Evolutionary conservation across 73 alveolate species (phyloP), one percentile per base, ranked within the genome.

Genomic region (Blepharisma stoltei): DNA sequence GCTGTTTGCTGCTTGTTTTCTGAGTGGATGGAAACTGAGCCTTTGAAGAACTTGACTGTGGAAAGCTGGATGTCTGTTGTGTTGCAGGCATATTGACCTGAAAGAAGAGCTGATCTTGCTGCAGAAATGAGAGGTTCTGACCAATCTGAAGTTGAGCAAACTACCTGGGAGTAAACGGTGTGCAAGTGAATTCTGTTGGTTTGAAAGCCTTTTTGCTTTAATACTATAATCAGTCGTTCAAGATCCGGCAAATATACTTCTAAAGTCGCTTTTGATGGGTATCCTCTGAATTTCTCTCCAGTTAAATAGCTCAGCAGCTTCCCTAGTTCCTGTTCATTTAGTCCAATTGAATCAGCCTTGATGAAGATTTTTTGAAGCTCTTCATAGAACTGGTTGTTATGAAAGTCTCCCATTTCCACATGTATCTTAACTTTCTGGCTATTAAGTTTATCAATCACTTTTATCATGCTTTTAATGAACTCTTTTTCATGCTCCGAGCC

Each of bases 351-450:
- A 60, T 60, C 73, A 25, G 73, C 37, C 46, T n/a, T 9, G 2
- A 14, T 60, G 2, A 60, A 18, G n/a, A 60, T 14, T 8, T n/a
- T 14, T 25, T 60, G 73, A 14, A 60, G 45, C 46, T 60, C 23
- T 14, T 25, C 23, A 38, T 14, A 60, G 5, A 20, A 60, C 18
- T n/a, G 14, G 5, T 18, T 20, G 18, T n/a, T 14, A 25, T 60
- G 73, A 25, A 60, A 60, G 73, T 60, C 73, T 18, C 73, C 73
- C 73, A 60, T 60, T 25, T 60, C 73, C 18, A 60, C 11, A 5
- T 60, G 73, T 1, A 25, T 60, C 5, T 60, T 60, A 9, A 60
- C 46, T 5, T 60, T 60, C 18, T 8, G 23, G 49, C 46, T 14
- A 9, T 25, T 60, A 14, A 20, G 38, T 8, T n/a, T 14, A n/a